phyloP scores from a whole-genome alignment of 495 filamentous ascomycete genomes.

The Penicillium egyptiacum region DNA sequence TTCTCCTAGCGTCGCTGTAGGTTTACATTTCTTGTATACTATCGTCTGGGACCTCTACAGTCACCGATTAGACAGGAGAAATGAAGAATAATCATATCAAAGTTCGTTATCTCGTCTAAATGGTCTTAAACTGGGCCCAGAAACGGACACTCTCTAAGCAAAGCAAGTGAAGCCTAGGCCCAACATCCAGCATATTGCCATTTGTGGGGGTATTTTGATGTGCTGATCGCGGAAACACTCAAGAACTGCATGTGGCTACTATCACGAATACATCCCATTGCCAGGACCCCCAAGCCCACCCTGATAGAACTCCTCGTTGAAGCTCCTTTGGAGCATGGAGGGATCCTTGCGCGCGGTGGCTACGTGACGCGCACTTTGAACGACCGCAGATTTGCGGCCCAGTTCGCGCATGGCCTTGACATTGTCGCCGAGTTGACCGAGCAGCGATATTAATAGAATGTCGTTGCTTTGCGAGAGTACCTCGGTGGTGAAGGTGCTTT shows the following conservation, averaged over 20 bases:
- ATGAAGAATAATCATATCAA: slow-evolving; percentile 2
- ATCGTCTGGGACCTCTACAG: slow-evolving; percentile 2
- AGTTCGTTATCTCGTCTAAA: slow-evolving; percentile 25
- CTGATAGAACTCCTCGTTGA: slow-evolving; percentile 32
- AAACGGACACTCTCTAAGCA: neutral
- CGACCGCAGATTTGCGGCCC: slow-evolving; percentile 67
- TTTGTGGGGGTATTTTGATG: slow-evolving; percentile 6
- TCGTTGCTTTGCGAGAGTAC: slow-evolving; percentile 73
- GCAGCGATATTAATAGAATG: slow-evolving; percentile 68
- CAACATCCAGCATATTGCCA: neutral
- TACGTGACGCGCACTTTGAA: slow-evolving; percentile 52
- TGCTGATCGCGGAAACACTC: neutral
- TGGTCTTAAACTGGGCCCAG: neutral
- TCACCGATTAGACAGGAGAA: slow-evolving; percentile 7
- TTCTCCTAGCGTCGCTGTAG: slow-evolving; percentile 2
- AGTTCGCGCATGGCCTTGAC: slow-evolving; percentile 65
- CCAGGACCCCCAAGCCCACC: slow-evolving; percentile 5
- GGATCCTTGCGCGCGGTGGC: slow-evolving; percentile 29
- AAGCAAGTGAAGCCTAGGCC: neutral
- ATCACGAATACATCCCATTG: slow-evolving; percentile 14
- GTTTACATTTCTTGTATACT: slow-evolving; percentile 21
- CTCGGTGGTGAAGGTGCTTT: slow-evolving; percentile 61
- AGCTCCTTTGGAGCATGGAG: slow-evolving; percentile 20
- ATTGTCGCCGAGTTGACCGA: slow-evolving; percentile 66
- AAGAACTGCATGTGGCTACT: neutral